These are phyloP conservation scores for Mortierella antarctica DNA, from an alignment of 192 early-diverging fungal species.

Conservation along the genomic window DNA sequence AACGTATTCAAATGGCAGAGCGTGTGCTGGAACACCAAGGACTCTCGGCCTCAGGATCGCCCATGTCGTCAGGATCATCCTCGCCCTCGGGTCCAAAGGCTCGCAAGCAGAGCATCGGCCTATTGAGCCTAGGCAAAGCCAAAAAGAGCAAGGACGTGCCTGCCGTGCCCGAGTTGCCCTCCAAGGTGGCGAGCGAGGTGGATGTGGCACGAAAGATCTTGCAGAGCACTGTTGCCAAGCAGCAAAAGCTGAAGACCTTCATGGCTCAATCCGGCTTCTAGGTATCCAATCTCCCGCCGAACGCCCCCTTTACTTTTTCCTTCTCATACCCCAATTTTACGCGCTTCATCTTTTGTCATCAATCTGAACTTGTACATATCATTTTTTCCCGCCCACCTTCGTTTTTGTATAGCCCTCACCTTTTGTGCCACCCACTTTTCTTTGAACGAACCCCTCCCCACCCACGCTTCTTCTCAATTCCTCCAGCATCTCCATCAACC, in stretches of 20 bases:
- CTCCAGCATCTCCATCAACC: too few relatives aligned
- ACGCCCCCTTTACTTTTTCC: not conserved
- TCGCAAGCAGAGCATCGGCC: slow-evolving; percentile 37
- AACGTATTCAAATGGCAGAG: slow-evolving; percentile 44
- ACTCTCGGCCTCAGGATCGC: not conserved
- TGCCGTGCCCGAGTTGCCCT: slow-evolving; percentile 20
- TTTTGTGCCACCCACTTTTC: not conserved
- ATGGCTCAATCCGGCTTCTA: slow-evolving; percentile 51
- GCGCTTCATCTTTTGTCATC: not conserved
- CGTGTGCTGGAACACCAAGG: slow-evolving; percentile 40
- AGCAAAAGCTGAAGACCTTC: slow-evolving; percentile 42
- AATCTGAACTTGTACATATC: not conserved
- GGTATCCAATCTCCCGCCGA: not conserved
- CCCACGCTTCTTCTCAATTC: too few relatives aligned
- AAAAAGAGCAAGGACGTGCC: slow-evolving; percentile 35
- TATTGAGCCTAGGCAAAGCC: slow-evolving; percentile 39
- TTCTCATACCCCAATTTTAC: not conserved
- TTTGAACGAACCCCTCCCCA: too few relatives aligned
- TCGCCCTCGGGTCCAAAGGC: slow-evolving; percentile 12
- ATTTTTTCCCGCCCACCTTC: not conserved
- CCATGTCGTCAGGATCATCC: not conserved
- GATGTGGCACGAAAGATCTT: slow-evolving; percentile 34
- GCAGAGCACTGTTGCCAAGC: slow-evolving; percentile 38
- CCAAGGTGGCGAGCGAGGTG: slow-evolving; percentile 30
- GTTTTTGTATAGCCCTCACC: not conserved